Evolutionary conservation across 345 rosid species (phyloP).

Genomic region (Moringa oleifera): DNA sequence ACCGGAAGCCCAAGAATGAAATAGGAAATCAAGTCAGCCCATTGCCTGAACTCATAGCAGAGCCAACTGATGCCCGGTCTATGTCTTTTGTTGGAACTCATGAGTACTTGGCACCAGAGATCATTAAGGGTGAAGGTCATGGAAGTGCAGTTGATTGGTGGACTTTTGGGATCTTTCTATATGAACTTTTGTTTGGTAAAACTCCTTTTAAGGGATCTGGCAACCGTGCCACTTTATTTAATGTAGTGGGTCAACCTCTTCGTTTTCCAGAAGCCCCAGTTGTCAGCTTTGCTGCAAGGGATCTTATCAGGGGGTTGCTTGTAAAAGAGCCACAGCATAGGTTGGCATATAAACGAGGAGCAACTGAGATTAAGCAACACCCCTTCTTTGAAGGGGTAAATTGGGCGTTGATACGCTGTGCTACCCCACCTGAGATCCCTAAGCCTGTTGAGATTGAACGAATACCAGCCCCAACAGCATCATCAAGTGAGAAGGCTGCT

Average conservation of each 20-base stretch:
- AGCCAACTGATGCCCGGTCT: constrained; percentile 87
- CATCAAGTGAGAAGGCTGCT: constrained; percentile 45
- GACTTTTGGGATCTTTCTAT: constrained; percentile 86
- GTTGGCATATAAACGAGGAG: constrained; percentile 79
- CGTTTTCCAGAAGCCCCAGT: constrained; percentile 74
- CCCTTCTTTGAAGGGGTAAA: constrained; percentile 91
- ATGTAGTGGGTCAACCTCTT: constrained; percentile 90
- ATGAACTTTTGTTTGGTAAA: constrained; percentile 80
- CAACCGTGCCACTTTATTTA: constrained; percentile 75
- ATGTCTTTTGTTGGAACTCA: constrained; percentile 97
- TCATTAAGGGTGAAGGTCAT: constrained; percentile 91
- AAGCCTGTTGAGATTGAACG: constrained; percentile 65
- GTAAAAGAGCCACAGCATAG: constrained; percentile 88
- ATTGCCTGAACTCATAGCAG: constrained; percentile 84
- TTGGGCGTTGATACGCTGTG: constrained; percentile 88
- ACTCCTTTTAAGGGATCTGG: constrained; percentile 94
- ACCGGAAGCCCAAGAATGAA: constrained; percentile 61
- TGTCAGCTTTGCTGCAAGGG: constrained; percentile 83
- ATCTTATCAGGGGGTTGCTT: constrained; percentile 69
- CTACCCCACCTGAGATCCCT: constrained; percentile 87
- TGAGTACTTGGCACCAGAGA: constrained; percentile 87
- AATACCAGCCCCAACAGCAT: constrained; percentile 33
- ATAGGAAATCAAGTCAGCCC: constrained; percentile 74
- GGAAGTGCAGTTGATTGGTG: constrained; percentile 99
- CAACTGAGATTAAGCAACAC: constrained; percentile 92